Evolutionary conservation across 169 alveolate genomes (phyloP), one percentile per base, ranked within the genome.

Genomic region (Eimeria necatrix): DNA sequence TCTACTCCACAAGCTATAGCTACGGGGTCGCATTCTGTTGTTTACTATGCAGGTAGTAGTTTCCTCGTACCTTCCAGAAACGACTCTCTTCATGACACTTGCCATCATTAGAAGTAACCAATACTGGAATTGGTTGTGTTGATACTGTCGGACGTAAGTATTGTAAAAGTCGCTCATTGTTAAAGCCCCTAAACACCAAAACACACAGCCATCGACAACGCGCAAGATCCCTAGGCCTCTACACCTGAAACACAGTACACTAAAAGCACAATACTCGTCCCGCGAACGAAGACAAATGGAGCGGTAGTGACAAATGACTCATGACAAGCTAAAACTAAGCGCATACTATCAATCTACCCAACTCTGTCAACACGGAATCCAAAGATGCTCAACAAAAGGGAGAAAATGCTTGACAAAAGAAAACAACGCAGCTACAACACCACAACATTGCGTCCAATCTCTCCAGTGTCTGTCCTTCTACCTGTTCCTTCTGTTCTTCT

Each of bases 71-170:
- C 95, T 56, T 70, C 74, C 70, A 20, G 95, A 91, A 12, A 78
- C 95, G 48, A 91, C 64, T 10, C 86, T 80, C 73, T 91, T 91
- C 91, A 91, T 76, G 12, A 91, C 78, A 53, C 86, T 91, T 48
- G 91, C 95, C 70, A 91, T 84, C 68, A 91, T 84, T 83, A 91
- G 83, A 26, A 91, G 91, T 91, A 91, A 24, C 95, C 95, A 91
- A 52, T 91, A 91, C 91, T 91, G 95, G 60, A 64, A n/a, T 22
- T 91, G 95, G 95, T 59, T 91, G 74, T 71, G 95, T 24, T 91
- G 95, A 24, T 76, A 91, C 81, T 74, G 84, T 73, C 91, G 68
- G 59, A 91, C 95, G 71, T 74, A 84, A 12, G 86, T 91, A 84
- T 84, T 91, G 95, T 91, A 91, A 52, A 91, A 64, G 10, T 78